phyloP scores from a whole-genome alignment of 306 rosid genomes.

The Pyrus pyrifolia region DNA sequence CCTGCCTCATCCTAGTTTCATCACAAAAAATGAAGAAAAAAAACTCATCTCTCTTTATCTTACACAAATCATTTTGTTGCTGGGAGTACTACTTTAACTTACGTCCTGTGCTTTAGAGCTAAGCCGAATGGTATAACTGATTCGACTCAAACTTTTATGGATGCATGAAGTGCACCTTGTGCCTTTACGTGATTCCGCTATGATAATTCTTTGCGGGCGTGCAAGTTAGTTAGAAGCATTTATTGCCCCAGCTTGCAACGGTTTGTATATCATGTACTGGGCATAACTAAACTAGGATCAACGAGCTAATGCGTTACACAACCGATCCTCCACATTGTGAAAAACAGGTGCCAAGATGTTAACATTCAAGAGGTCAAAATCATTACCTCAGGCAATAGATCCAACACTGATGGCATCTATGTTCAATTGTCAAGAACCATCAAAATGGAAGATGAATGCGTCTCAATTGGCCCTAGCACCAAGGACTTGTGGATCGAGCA shows the following conservation, averaged over 20 bases:
- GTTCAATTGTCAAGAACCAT: too few species aligned
- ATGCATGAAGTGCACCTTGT: slow-evolving; percentile 38
- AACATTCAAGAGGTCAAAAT: not conserved
- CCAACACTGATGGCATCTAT: too few species aligned
- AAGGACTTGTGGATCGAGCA: too few species aligned
- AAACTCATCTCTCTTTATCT: not conserved
- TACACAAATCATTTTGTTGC: not conserved
- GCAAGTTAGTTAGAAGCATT: not conserved
- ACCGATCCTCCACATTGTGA: slow-evolving; percentile 16
- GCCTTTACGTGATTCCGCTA: not conserved
- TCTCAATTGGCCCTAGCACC: too few species aligned
- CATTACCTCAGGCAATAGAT: not conserved
- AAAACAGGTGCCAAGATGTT: slow-evolving; percentile 19
- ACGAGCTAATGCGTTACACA: slow-evolving; percentile 4
- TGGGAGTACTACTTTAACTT: slow-evolving; percentile 2
- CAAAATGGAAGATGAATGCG: too few species aligned
- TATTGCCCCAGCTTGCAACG: slow-evolving; percentile 11
- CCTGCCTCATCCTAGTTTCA: not conserved
- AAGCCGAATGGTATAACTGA: slow-evolving; percentile 24
- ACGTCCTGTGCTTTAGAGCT: slow-evolving; percentile 36
- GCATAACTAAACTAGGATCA: not conserved
- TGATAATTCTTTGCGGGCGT: slow-evolving; percentile 19
- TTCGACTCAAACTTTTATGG: slow-evolving; percentile 32
- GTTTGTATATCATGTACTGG: not conserved
- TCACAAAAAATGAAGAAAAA: not conserved